phyloP scores from a whole-genome alignment of 148 eudicot genomes.

The Silene conica region DNA sequence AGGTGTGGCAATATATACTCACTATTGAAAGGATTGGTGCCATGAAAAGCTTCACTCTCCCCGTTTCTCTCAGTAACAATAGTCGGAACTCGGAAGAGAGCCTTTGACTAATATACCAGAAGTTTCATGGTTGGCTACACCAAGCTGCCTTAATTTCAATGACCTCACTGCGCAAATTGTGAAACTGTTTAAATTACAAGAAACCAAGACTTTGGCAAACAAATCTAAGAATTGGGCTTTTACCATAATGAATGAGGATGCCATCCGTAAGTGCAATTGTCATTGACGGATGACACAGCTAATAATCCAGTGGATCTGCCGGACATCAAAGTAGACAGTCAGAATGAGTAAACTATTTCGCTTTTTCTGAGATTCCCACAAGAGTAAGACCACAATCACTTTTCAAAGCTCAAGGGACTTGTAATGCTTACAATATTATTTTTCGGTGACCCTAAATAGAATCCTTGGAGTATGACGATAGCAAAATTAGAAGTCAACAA shows the following conservation, averaged over 20 bases:
- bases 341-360: not conserved
- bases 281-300: slow-evolving; percentile 38
- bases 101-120: not conserved
- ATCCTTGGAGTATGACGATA: slow-evolving; percentile 66
- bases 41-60: not conserved
- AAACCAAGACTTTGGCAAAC: not conserved
- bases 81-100: not conserved
- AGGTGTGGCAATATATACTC: slow-evolving; percentile 3
- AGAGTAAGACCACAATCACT: not conserved
- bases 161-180: slow-evolving; percentile 11
- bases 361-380: not conserved
- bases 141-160: slow-evolving; percentile 3
- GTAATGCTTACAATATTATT: slow-evolving; percentile 65
- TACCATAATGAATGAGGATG: slow-evolving; percentile 24
- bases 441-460: slow-evolving; percentile 57
- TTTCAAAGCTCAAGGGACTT: not conserved
- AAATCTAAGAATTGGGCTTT: not conserved
- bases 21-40: not conserved
- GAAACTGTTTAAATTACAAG: not conserved
- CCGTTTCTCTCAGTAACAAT: not conserved
- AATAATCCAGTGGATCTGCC: slow-evolving; percentile 68
- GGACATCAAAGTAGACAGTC: not conserved
- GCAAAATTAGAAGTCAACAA: slow-evolving; percentile 63
- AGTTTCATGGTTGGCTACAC: not conserved
- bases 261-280: not conserved